Conservation (phyloP, 169 alveolate genomes). For the Babesia microti region DNA sequence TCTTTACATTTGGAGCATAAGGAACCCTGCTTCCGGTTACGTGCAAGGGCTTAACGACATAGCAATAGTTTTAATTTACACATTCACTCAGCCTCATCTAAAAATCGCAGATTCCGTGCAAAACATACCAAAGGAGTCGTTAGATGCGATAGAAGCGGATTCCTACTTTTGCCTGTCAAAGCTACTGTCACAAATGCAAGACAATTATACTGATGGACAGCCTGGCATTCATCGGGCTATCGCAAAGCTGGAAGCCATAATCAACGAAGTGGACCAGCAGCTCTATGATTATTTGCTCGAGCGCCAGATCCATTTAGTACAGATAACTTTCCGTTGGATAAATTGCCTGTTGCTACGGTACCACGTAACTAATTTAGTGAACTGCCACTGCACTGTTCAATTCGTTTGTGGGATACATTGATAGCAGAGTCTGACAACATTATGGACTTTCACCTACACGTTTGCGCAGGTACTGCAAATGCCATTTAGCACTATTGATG, state of each 20-base stretch:
- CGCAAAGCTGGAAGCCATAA: slow-evolving; percentile 72
- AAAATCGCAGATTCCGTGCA: slow-evolving; percentile 50
- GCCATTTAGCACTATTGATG: slow-evolving; percentile 57
- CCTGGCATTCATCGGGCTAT: slow-evolving; percentile 87
- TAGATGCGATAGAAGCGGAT: slow-evolving; percentile 78
- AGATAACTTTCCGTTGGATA: slow-evolving; percentile 84
- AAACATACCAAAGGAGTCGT: slow-evolving; percentile 39
- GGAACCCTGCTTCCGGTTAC: slow-evolving; percentile 88
- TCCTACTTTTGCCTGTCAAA: slow-evolving; percentile 80
- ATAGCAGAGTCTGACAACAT: slow-evolving; percentile 72
- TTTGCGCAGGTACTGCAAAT: slow-evolving; percentile 54
- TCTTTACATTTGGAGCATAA: slow-evolving; percentile 78
- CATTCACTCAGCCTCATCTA: slow-evolving; percentile 62
- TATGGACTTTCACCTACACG: slow-evolving; percentile 76
- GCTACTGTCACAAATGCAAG: slow-evolving; percentile 78
- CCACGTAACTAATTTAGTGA: too few relatives aligned
- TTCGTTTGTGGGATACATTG: slow-evolving; percentile 82
- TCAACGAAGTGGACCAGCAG: slow-evolving; percentile 75
- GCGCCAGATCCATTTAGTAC: slow-evolving; percentile 70
- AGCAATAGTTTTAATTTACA: slow-evolving; percentile 21
- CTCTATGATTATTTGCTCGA: slow-evolving; percentile 66
- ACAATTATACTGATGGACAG: slow-evolving; percentile 81
- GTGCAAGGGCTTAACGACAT: slow-evolving; percentile 89
- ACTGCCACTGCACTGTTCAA: slow-evolving; percentile 52
- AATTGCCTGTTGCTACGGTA: slow-evolving; percentile 67